Conservation (phyloP, 1,284 basidiomycete genomes). For the Irpex rosettiformis region DNA sequence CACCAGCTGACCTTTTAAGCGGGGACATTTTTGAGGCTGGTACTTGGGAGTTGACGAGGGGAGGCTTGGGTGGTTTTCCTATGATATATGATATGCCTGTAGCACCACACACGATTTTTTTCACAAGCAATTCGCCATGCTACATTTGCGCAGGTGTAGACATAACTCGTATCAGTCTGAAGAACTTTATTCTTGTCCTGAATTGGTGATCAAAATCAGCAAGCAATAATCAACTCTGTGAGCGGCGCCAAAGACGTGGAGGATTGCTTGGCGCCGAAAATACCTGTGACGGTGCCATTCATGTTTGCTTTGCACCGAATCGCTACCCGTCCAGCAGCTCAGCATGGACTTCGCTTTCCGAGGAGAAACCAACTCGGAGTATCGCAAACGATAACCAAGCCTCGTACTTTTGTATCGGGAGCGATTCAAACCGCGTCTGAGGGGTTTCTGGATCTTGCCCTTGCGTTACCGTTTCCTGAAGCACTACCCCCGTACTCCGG, state of each 20-base stretch:
- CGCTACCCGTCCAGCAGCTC: neutral
- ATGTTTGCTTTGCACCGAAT: constrained; percentile 3
- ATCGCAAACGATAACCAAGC: constrained; percentile 18
- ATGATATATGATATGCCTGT: constrained; percentile 19
- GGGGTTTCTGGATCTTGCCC: constrained; percentile 59
- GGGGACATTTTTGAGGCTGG: constrained; percentile 7
- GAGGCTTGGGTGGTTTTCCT: constrained; percentile 19
- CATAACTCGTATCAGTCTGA: neutral
- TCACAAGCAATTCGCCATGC: constrained; percentile 9
- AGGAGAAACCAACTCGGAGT: constrained; percentile 25
- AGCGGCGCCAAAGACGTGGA: neutral
- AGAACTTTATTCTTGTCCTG: neutral
- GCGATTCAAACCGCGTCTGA: constrained; percentile 40
- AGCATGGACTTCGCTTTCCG: neutral
- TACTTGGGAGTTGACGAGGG: constrained; percentile 16
- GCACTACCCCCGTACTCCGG: constrained; percentile 68
- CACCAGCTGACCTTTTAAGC: constrained; percentile 84
- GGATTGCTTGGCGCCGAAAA: neutral
- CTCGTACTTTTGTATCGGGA: constrained; percentile 33
- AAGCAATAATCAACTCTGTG: neutral
- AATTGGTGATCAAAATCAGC: neutral
- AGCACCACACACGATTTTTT: constrained; percentile 15
- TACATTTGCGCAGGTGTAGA: constrained; percentile 8
- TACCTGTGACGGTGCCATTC: neutral
- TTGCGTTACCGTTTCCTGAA: constrained; percentile 65